These are phyloP conservation scores for Rhododendron mucronatum DNA, from an alignment of 148 eudicot species.

Conservation along the genomic window DNA sequence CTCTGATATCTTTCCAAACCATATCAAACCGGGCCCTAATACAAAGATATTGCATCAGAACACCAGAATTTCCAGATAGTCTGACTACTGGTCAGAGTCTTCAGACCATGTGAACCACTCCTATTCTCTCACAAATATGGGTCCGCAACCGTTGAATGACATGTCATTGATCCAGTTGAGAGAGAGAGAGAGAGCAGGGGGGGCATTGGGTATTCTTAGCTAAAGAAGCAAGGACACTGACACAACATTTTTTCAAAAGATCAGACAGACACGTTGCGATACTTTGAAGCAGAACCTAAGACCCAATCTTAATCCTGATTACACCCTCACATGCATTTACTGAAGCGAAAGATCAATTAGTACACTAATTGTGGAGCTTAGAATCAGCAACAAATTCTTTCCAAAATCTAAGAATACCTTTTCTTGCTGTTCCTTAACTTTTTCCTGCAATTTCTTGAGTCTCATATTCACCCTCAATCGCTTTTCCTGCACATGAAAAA, in stretches of 20 bases:
- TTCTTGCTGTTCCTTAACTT: constrained; percentile 75
- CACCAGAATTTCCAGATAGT: neutral
- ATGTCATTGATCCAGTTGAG: neutral
- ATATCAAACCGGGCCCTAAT: neutral
- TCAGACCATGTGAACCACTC: neutral
- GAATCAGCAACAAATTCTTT: neutral
- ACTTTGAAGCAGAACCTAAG: neutral
- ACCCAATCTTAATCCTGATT: neutral
- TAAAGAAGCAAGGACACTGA: neutral
- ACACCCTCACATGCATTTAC: neutral
- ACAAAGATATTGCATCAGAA: neutral
- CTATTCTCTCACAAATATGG: neutral
- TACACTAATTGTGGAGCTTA: neutral
- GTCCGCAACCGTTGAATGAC: neutral
- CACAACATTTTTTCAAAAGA: neutral
- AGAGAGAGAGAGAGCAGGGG: neutral
- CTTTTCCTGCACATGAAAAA: constrained; percentile 42
- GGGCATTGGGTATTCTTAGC: neutral
- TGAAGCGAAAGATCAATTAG: neutral
- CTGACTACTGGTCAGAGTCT: neutral
- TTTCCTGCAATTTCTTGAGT: constrained; percentile 58
- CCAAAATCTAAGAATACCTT: constrained; percentile 26
- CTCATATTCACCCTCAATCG: constrained; percentile 68
- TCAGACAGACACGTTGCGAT: neutral
- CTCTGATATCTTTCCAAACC: neutral